Evolutionary conservation across 169 alveolate genomes (phyloP).

Genomic region (Eimeria falciformis): DNA sequence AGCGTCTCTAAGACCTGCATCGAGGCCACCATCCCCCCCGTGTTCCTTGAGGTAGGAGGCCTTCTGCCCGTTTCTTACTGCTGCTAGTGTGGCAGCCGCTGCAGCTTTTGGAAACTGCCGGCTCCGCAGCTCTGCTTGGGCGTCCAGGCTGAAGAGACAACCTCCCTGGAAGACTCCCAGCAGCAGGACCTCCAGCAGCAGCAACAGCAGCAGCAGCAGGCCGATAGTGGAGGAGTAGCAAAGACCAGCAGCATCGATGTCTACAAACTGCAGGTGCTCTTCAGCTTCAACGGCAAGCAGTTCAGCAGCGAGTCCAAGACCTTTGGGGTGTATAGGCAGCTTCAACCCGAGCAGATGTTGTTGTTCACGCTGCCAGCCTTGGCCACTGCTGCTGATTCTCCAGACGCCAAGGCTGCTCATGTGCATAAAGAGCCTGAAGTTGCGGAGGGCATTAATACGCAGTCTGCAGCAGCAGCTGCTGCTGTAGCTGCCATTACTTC

Average conservation of each 20-base stretch:
- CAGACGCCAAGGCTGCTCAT: not conserved
- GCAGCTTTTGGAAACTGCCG: not conserved
- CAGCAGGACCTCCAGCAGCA: not conserved
- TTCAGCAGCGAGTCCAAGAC: not conserved
- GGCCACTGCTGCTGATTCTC: not conserved
- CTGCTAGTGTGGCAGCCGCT: not conserved
- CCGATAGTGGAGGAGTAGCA: not conserved
- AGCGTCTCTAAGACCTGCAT: not conserved
- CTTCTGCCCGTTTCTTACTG: not conserved
- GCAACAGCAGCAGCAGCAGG: not conserved
- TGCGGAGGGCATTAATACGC: not conserved
- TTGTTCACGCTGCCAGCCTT: not conserved
- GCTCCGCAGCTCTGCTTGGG: not conserved
- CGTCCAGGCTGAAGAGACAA: not conserved
- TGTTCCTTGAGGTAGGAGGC: not conserved
- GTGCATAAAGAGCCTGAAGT: not conserved
- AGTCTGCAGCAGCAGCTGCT: not conserved
- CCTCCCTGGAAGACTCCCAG: not conserved
- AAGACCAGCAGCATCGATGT: not conserved
- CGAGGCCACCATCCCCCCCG: not conserved
- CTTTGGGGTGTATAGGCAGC: constrained; percentile 21
- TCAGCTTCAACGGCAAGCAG: not conserved
- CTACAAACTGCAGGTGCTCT: not conserved
- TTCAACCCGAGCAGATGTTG: not conserved
- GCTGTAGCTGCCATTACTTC: constrained; percentile 1